phyloP scores from a whole-genome alignment of 257 asterid species.

The Nicotiana undulata region DNA sequence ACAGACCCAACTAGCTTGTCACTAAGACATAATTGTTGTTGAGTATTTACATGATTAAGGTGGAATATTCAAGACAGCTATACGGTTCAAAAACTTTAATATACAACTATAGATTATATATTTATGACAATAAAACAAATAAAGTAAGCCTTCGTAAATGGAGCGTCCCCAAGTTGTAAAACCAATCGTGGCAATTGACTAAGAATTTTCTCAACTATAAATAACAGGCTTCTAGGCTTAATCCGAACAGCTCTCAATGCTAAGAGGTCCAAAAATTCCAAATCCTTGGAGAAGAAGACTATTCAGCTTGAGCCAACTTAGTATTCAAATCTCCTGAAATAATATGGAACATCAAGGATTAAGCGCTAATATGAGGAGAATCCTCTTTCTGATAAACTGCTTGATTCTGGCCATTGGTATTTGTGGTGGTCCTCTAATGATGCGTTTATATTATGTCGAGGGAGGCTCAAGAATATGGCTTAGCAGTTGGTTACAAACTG shows the following conservation, averaged over 20 bases:
- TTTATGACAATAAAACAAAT: no score
- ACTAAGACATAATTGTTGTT: no score
- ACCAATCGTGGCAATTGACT: not conserved
- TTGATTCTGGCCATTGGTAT: not conserved
- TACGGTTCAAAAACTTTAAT: no score
- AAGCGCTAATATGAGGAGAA: not conserved
- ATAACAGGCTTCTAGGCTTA: not conserved
- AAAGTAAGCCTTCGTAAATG: not conserved
- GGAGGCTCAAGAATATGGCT: not conserved
- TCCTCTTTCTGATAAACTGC: not conserved
- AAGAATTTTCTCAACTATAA: not conserved
- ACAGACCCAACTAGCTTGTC: no score
- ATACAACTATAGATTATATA: no score
- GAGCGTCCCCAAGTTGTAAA: not conserved
- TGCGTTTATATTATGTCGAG: slow-evolving; percentile 1
- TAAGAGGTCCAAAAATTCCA: not conserved
- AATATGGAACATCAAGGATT: not conserved
- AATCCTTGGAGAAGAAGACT: not conserved
- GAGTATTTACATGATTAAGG: no score
- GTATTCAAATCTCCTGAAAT: no score
- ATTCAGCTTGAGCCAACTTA: no score
- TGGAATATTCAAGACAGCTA: no score
- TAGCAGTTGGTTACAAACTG: not conserved
- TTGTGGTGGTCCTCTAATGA: not conserved
- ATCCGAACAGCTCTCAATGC: not conserved